phyloP scores from a whole-genome alignment of 257 asterid genomes.

The Solanum rostratum region DNA sequence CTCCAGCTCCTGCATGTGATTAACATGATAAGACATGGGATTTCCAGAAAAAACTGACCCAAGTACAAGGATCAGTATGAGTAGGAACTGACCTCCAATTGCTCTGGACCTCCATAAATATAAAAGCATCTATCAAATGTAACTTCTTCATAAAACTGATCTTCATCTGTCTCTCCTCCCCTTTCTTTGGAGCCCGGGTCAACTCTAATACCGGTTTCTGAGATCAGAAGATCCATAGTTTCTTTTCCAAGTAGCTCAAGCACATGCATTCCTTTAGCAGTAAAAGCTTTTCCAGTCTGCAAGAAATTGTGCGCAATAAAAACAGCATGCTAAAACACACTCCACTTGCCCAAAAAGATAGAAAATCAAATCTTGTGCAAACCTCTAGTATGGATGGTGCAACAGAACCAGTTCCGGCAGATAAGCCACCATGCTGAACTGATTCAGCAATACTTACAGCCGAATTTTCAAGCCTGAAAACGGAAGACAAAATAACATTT shows the following conservation, averaged over 20 bases:
- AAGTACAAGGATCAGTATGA: conserved; percentile 1
- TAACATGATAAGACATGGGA: background rate
- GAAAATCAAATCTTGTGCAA: background rate
- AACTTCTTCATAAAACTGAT: conserved; percentile 73
- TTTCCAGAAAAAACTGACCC: background rate
- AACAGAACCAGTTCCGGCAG: conserved; percentile 46
- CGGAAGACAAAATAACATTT: conserved; percentile 1
- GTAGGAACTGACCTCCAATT: conserved; percentile 60
- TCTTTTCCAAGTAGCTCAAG: conserved; percentile 95
- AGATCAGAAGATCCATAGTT: conserved; percentile 80
- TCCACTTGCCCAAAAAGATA: background rate
- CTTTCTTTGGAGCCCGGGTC: conserved; percentile 25
- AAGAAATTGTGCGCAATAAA: conserved; percentile 6
- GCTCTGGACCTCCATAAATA: conserved; percentile 98
- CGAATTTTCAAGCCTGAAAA: conserved; percentile 68
- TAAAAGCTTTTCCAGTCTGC: conserved; percentile 82
- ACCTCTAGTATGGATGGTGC: conserved; percentile 89
- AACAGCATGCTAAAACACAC: background rate
- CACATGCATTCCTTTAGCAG: conserved; percentile 85
- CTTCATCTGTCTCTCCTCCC: conserved; percentile 49
- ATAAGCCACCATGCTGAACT: conserved; percentile 57
- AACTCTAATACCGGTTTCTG: conserved; percentile 76
- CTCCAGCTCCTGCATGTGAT: conserved; percentile 71
- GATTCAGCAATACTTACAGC: conserved; percentile 65
- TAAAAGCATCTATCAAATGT: conserved; percentile 93